Conservation (phyloP, 768 basidiomycete genomes). For the Nidula microcarpa region DNA sequence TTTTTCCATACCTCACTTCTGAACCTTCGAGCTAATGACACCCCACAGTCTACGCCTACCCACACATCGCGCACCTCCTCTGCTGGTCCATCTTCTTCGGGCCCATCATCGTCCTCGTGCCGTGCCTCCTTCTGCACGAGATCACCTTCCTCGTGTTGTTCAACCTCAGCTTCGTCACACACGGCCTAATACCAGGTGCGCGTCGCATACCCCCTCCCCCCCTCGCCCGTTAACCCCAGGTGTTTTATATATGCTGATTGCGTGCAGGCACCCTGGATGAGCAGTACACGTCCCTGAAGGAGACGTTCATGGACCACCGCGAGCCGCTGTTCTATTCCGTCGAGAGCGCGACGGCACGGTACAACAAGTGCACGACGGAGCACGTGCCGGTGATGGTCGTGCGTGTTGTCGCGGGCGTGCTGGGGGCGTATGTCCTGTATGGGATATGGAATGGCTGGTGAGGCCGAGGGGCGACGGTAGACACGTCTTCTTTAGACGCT, state of each 20-base stretch:
- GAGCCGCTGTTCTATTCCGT: conserved; percentile 33
- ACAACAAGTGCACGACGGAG: conserved; percentile 35
- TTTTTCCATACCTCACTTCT: not conserved
- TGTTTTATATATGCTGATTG: not conserved
- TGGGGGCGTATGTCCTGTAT: conserved; percentile 25
- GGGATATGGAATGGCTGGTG: conserved; percentile 24
- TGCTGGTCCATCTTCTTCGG: conserved; percentile 39
- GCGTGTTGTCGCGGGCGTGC: conserved; percentile 21
- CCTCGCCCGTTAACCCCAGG: not conserved
- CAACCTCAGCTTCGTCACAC: conserved; percentile 27
- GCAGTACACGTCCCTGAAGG: conserved; percentile 25
- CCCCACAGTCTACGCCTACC: conserved; percentile 11
- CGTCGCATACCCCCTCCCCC: not conserved
- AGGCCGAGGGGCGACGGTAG: not conserved
- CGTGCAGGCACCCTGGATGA: conserved; percentile 22
- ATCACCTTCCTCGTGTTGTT: conserved; percentile 27
- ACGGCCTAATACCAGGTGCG: conserved; percentile 30
- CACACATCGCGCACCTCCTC: conserved; percentile 29
- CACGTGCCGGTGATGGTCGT: conserved; percentile 27
- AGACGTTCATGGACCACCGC: conserved; percentile 28
- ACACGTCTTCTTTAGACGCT: too few species aligned
- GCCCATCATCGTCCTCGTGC: conserved; percentile 33
- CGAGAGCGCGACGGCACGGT: conserved; percentile 27
- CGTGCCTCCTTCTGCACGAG: conserved; percentile 30
- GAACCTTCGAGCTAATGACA: not conserved